Evolutionary conservation across 2,329 filamentous ascomycete genomes (phyloP).

Genomic region (Venturia oleaginea): DNA sequence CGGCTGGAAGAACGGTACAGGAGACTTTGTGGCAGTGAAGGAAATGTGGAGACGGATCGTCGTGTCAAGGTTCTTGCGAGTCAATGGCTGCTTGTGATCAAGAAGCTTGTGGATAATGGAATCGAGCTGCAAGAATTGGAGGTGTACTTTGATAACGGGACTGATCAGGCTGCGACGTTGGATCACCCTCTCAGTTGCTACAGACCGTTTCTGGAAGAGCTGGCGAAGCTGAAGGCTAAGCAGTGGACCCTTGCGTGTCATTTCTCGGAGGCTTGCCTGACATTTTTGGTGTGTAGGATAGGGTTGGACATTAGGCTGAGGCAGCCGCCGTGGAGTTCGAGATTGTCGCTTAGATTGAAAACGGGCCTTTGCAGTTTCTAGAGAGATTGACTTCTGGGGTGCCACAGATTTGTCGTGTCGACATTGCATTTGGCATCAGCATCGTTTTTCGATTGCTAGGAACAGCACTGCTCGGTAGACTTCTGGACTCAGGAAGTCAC

Average conservation of each 20-base stretch:
- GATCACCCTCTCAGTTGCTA: background rate
- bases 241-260: background rate
- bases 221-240: background rate
- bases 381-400: background rate
- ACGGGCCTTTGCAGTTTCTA: background rate
- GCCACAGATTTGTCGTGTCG: background rate
- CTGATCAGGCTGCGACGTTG: background rate
- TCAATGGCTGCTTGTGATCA: background rate
- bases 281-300: too few species aligned
- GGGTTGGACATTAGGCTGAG: too few species aligned
- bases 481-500: too few species aligned
- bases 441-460: background rate
- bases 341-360: background rate
- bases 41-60: too few species aligned
- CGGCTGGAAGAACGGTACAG: too few species aligned
- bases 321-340: background rate
- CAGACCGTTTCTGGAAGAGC: background rate
- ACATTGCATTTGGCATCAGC: background rate
- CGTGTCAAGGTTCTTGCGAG: background rate
- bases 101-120: background rate
- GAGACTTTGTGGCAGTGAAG: too few species aligned
- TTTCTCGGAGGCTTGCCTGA: too few species aligned
- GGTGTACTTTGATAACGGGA: background rate
- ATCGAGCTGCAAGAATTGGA: background rate
- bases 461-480: too few species aligned